Percentiles rank a stretch among this genome's conserved stretches.
Evolutionary conservation across 2,329 filamentous ascomycete species (phyloP).

Genomic region (Plectosphaerella plurivora): DNA sequence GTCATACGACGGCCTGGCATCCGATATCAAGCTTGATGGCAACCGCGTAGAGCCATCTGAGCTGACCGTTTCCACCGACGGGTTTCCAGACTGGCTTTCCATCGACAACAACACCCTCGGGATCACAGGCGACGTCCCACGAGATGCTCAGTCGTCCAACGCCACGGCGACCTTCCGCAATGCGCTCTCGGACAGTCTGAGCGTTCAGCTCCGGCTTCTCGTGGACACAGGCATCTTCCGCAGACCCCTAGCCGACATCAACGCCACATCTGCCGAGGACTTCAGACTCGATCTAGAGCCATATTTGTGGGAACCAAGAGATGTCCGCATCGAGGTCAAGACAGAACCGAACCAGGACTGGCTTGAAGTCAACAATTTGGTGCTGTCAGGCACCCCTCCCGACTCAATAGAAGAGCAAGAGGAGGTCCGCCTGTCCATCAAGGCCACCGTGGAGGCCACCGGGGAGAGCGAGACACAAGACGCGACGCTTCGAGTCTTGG

Average conservation of each 20-base stretch:
- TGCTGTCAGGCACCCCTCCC: conserved; percentile 36
- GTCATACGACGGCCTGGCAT: conserved; percentile 45
- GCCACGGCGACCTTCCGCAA: conserved; percentile 60
- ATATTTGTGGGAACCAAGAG: conserved; percentile 34
- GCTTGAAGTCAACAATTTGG: conserved; percentile 34
- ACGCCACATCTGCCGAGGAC: conserved; percentile 32
- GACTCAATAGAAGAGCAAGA: conserved; percentile 18
- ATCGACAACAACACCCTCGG: conserved; percentile 59
- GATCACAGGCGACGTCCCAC: conserved; percentile 61
- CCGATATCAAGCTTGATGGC: conserved; percentile 55
- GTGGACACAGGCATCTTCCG: conserved; percentile 34
- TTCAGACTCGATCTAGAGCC: conserved; percentile 37
- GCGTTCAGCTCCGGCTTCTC: conserved; percentile 42
- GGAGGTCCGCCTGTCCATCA: conserved; percentile 18
- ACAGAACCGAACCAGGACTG: conserved; percentile 33
- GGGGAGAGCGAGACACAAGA: conserved; percentile 29
- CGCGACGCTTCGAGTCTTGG: conserved; percentile 29
- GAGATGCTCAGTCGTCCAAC: conserved; percentile 53
- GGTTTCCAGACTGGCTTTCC: conserved; percentile 64
- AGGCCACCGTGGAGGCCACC: conserved; percentile 26
- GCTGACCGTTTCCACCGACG: conserved; percentile 45
- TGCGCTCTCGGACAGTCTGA: conserved; percentile 53
- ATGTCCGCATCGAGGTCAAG: conserved; percentile 30
- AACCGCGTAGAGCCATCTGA: conserved; percentile 41
- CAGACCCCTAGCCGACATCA: conserved; percentile 31